Evolutionary conservation across 2,329 filamentous ascomycete species (phyloP).

Genomic region (Diaporthe eres): DNA sequence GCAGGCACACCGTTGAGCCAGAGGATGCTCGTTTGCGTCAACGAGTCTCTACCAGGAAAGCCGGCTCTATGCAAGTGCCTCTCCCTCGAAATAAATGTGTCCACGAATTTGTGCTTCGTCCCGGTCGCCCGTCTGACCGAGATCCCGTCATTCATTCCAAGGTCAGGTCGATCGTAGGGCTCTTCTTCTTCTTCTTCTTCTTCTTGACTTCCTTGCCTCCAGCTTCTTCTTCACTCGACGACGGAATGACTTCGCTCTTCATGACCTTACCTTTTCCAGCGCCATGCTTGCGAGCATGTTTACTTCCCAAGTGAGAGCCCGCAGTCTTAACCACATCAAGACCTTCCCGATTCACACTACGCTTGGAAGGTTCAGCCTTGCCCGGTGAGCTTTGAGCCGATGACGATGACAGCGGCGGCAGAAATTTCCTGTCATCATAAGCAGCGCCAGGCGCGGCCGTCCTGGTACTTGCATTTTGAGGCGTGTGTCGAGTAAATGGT

Average conservation of each 20-base stretch:
- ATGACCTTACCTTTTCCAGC: neutral
- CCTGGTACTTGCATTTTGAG: neutral
- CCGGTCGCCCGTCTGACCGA: neutral
- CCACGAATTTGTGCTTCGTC: neutral
- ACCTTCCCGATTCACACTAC: neutral
- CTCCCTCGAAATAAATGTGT: too few species aligned
- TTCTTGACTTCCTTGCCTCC: neutral
- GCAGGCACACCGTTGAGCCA: neutral
- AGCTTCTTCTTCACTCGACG: slow-evolving; percentile 9
- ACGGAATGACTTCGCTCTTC: slow-evolving; percentile 14
- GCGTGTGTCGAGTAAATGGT: neutral
- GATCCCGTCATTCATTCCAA: neutral
- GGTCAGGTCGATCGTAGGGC: slow-evolving; percentile 37
- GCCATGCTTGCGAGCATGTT: neutral
- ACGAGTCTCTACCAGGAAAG: neutral
- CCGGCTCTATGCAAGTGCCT: neutral
- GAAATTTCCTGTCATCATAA: neutral
- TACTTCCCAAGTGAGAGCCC: too few species aligned
- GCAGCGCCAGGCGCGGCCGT: neutral
- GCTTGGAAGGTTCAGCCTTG: neutral
- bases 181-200: neutral
- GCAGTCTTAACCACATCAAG: neutral
- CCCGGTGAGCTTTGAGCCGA: neutral
- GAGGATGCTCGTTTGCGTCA: neutral
- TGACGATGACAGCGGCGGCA: slow-evolving; percentile 31